phyloP scores from a whole-genome alignment of 441 rosid species.

The Dalechampia spathulata region DNA sequence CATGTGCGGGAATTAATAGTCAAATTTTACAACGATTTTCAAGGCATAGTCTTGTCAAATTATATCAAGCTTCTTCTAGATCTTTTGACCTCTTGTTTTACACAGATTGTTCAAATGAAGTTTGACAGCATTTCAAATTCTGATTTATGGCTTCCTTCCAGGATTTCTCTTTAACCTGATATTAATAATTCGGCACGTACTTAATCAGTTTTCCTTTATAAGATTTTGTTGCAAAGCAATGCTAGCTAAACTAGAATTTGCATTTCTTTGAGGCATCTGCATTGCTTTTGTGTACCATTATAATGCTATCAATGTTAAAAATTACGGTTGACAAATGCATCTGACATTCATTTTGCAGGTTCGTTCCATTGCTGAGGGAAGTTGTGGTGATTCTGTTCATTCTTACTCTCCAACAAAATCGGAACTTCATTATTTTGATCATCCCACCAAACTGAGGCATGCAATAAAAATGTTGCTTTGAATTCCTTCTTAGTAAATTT shows the following conservation, averaged over 20 bases:
- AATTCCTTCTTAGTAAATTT: constrained; percentile 3
- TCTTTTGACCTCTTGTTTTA: too few species aligned
- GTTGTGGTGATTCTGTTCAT: constrained; percentile 17
- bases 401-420: constrained; percentile 21
- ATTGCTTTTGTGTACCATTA: not conserved
- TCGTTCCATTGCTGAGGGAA: constrained; percentile 26
- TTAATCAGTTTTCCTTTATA: not conserved
- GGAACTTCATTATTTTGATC: constrained; percentile 22
- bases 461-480: constrained; percentile 18
- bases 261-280: not conserved
- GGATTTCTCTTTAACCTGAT: not conserved
- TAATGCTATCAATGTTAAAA: not conserved
- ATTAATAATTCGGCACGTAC: not conserved
- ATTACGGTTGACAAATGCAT: not conserved
- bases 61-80: not conserved
- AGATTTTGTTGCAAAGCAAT: not conserved
- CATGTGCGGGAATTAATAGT: not conserved
- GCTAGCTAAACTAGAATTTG: constrained; percentile 5
- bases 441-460: constrained; percentile 37
- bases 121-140: not conserved
- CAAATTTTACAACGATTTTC: not conserved
- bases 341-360: constrained; percentile 32
- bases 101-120: not conserved
- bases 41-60: not conserved
- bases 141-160: not conserved